Percentiles rank a stretch among this genome's conserved stretches.
These are phyloP conservation scores for Syzygium syzygioides DNA, from an alignment of 441 rosid genomes.

Conservation along the genomic window DNA sequence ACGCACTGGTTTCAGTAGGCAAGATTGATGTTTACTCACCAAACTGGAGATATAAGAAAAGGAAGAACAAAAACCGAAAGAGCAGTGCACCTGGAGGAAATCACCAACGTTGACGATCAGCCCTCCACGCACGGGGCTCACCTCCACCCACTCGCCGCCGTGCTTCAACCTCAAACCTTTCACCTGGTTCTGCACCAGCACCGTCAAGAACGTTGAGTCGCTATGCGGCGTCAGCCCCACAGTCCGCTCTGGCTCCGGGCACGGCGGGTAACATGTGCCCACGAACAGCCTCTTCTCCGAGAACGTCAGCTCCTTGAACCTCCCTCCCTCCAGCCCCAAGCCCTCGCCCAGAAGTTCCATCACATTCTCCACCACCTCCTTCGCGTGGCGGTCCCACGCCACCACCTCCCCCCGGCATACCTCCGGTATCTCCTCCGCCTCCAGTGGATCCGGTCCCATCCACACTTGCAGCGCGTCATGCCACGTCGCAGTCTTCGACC, in stretches of 20 bases:
- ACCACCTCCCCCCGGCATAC: slow-evolving; percentile 8
- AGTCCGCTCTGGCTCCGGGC: slow-evolving; percentile 32
- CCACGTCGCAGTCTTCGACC: slow-evolving; percentile 12
- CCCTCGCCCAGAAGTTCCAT: slow-evolving; percentile 24
- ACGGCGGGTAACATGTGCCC: slow-evolving; percentile 21
- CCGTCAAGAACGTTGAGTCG: slow-evolving; percentile 19
- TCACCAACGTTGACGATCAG: slow-evolving; percentile 25
- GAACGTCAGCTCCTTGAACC: slow-evolving; percentile 16
- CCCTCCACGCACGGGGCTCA: slow-evolving; percentile 18
- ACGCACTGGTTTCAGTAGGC: not conserved
- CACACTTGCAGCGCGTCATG: slow-evolving; percentile 15
- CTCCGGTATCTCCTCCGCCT: slow-evolving; percentile 15
- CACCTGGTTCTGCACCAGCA: slow-evolving; percentile 17
- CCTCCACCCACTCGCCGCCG: slow-evolving; percentile 22
- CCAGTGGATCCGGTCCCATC: slow-evolving; percentile 1
- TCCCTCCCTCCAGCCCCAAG: slow-evolving; percentile 8
- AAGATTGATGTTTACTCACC: not conserved
- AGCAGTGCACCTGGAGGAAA: slow-evolving; percentile 20
- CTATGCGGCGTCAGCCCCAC: slow-evolving; percentile 22
- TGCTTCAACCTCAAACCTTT: slow-evolving; percentile 25
- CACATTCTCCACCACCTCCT: slow-evolving; percentile 10
- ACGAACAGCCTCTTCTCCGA: not conserved
- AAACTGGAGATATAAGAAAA: not conserved
- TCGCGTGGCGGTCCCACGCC: slow-evolving; percentile 11
- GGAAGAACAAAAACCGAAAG: not conserved